phyloP scores from a whole-genome alignment of 2,329 filamentous ascomycete species.

The Karstenula rhodostoma region DNA sequence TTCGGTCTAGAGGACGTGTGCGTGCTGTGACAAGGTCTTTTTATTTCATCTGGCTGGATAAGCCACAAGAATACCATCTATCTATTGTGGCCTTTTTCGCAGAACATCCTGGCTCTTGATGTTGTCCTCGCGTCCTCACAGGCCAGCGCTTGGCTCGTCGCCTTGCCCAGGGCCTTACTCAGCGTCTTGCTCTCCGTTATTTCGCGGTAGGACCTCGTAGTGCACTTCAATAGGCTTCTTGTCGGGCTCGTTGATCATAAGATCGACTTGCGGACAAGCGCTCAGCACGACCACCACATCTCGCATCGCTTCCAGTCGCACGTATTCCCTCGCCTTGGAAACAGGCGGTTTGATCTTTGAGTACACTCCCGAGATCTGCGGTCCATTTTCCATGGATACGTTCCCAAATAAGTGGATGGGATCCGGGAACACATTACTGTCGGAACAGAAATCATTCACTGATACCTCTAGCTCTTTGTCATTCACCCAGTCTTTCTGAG shows the following conservation, averaged over 20 bases:
- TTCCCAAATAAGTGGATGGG: not conserved
- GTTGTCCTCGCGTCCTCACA: not conserved
- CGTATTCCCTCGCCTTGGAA: not conserved
- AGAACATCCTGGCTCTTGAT: not conserved
- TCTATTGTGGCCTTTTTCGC: not conserved
- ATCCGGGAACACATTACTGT: not conserved
- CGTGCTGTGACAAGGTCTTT: too few species aligned
- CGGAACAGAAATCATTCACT: not conserved
- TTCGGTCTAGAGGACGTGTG: too few species aligned
- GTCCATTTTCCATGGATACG: too few species aligned
- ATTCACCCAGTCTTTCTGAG: not conserved
- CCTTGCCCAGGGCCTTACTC: too few species aligned
- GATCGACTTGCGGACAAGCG: not conserved
- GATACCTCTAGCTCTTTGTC: not conserved
- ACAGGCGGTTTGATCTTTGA: too few species aligned
- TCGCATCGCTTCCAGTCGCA: not conserved
- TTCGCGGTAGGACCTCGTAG: not conserved
- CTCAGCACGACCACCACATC: not conserved
- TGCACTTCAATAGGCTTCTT: not conserved
- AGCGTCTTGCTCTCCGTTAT: not conserved
- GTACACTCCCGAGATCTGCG: too few species aligned
- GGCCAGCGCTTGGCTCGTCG: too few species aligned
- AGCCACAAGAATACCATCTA: too few species aligned
- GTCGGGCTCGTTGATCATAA: not conserved
- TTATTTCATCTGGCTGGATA: too few species aligned